A percentile compares a stretch with the other conserved stretches of the same genome.
Evolutionary conservation across 768 basidiomycete genomes (phyloP).

Genomic region (Mrakia frigida): DNA sequence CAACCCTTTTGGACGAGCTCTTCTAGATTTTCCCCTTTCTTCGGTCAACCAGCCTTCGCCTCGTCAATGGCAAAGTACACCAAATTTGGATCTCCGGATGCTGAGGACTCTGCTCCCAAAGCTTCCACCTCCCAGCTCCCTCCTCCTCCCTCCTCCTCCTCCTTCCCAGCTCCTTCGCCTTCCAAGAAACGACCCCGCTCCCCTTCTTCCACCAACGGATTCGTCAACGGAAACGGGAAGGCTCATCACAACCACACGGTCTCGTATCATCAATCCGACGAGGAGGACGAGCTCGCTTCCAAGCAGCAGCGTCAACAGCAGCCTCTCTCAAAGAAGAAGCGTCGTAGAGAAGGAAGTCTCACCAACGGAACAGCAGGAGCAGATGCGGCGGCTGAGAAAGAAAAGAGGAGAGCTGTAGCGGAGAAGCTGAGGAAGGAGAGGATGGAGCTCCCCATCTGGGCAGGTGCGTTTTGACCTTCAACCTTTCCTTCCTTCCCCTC

Average conservation of each 20-base stretch:
- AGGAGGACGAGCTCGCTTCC: slow-evolving; percentile 5
- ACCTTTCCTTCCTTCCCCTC: neutral
- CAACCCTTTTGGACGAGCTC: neutral
- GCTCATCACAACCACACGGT: neutral
- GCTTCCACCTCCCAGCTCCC: neutral
- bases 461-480: slow-evolving; percentile 51
- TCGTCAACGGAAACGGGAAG: neutral
- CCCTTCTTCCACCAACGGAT: neutral
- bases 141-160: neutral
- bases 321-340: neutral
- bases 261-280: slow-evolving; percentile 13
- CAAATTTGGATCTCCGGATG: neutral
- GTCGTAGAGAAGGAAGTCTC: neutral
- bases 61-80: slow-evolving; percentile 11
- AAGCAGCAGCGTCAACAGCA: neutral
- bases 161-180: neutral
- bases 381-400: neutral
- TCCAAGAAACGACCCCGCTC: neutral
- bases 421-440: slow-evolving; percentile 12
- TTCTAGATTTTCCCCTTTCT: too few species aligned
- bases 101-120: neutral
- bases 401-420: neutral
- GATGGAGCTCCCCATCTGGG: slow-evolving; percentile 67
- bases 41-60: neutral
- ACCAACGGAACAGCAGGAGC: neutral